Evolutionary conservation across 148 eudicot genomes (phyloP).

Genomic region (Pharnaceum exiguum): DNA sequence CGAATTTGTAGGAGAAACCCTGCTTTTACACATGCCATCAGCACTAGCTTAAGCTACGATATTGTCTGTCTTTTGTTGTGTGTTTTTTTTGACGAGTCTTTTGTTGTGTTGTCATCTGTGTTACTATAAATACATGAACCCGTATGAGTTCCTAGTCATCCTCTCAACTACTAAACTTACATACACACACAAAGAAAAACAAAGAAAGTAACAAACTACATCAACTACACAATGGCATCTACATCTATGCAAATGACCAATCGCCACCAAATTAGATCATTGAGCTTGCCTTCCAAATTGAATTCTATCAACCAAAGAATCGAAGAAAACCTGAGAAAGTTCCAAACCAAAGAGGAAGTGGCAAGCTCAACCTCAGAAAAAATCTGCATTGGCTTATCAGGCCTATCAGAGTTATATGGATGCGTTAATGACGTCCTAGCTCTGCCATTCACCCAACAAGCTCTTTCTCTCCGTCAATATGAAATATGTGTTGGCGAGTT

Average conservation of each 20-base stretch:
- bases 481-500: constrained; percentile 25
- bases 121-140: background rate
- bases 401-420: constrained; percentile 26
- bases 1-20: background rate
- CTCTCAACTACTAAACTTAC: background rate
- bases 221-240: constrained; percentile 5
- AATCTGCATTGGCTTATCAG: constrained; percentile 31
- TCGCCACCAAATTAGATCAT: constrained; percentile 23
- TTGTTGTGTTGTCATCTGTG: background rate
- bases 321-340: constrained; percentile 30
- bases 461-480: constrained; percentile 23
- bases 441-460: constrained; percentile 39
- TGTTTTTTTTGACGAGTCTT: background rate
- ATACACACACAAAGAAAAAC: background rate
- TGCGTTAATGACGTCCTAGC: constrained; percentile 28
- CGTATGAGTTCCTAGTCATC: background rate
- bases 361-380: constrained; percentile 25
- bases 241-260: too few species aligned
- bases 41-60: background rate
- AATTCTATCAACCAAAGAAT: constrained; percentile 26
- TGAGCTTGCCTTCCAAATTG: constrained; percentile 33
- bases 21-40: background rate
- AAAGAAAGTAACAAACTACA: background rate
- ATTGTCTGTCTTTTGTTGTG: background rate
- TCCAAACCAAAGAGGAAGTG: constrained; percentile 28